phyloP scores from a whole-genome alignment of 108 stramenopile genomes.

The Chaetoceros muelleri region DNA sequence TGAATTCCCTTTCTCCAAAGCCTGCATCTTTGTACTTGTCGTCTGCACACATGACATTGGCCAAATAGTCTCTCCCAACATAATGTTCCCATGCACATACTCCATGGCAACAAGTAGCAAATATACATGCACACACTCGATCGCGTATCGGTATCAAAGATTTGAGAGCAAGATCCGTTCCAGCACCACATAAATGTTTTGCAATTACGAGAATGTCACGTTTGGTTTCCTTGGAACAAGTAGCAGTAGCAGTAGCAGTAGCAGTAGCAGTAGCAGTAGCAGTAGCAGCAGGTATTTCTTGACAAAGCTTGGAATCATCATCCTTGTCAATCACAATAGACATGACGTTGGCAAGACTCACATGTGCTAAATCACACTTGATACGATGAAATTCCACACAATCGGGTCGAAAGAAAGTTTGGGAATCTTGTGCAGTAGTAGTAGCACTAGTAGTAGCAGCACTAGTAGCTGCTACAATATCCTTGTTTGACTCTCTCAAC shows the following conservation, averaged over 20 bases:
- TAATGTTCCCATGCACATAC: conserved; percentile 70
- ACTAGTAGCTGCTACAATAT: conserved; percentile 7
- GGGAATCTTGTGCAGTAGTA: no score
- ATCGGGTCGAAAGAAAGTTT: conserved; percentile 21
- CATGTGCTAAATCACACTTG: conserved; percentile 72
- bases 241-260: conserved; percentile 1
- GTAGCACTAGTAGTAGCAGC: not conserved
- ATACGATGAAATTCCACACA: conserved; percentile 43
- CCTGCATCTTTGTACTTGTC: conserved; percentile 4
- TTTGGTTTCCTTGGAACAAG: not conserved
- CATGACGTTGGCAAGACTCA: conserved; percentile 35
- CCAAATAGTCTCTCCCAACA: conserved; percentile 60
- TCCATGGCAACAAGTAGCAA: conserved; percentile 86
- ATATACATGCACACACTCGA: conserved; percentile 43
- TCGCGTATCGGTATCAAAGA: conserved; percentile 29
- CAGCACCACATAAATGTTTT: conserved; percentile 72
- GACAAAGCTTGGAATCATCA: not conserved
- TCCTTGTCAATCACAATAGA: conserved; percentile 3
- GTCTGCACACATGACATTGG: conserved; percentile 11
- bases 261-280: conserved; percentile 5
- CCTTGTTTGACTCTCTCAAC: not conserved
- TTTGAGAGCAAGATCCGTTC: conserved; percentile 73
- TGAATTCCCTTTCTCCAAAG: conserved; percentile 64
- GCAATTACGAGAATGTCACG: conserved; percentile 50
- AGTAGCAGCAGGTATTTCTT: not conserved